Percentiles rank a stretch among this genome's conserved stretches.
These are phyloP conservation scores for Coemansia sp. DNA, from an alignment of 192 early-diverging fungal species.

Conservation along the genomic window DNA sequence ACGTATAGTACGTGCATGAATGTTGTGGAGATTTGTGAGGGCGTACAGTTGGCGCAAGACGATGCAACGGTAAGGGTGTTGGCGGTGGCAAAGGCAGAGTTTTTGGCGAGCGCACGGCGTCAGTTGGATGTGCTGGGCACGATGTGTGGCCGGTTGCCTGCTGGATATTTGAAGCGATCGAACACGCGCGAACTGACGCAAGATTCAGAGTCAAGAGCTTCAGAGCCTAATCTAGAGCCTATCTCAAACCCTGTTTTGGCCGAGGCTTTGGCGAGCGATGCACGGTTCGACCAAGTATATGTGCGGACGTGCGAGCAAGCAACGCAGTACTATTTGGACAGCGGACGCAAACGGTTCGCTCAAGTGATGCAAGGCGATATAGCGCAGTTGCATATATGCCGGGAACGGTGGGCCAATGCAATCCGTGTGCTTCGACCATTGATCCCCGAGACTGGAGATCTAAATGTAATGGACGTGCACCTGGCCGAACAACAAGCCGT, in stretches of 20 bases:
- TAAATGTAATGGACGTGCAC: conserved; percentile 3
- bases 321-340: conserved; percentile 49
- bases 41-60: conserved; percentile 18
- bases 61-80: conserved; percentile 12
- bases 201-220: background rate
- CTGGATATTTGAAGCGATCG: conserved; percentile 8
- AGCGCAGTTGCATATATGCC: conserved; percentile 37
- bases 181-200: conserved; percentile 5
- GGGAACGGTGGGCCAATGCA: conserved; percentile 37
- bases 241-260: conserved; percentile 51
- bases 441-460: conserved; percentile 18
- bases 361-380: conserved; percentile 45
- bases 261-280: conserved; percentile 39
- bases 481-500: conserved; percentile 15
- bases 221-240: background rate
- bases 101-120: conserved; percentile 40
- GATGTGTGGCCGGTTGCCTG: conserved; percentile 22
- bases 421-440: conserved; percentile 27
- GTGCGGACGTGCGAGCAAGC: conserved; percentile 50
- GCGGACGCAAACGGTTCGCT: conserved; percentile 43
- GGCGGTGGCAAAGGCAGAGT: conserved; percentile 50
- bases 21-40: conserved; percentile 54
- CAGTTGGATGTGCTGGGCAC: conserved; percentile 52
- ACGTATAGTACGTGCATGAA: conserved; percentile 47
- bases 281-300: conserved; percentile 53